Base-by-base conservation (phyloP, 176 grass and related monocot species). In the Carex cristatella region DNA sequence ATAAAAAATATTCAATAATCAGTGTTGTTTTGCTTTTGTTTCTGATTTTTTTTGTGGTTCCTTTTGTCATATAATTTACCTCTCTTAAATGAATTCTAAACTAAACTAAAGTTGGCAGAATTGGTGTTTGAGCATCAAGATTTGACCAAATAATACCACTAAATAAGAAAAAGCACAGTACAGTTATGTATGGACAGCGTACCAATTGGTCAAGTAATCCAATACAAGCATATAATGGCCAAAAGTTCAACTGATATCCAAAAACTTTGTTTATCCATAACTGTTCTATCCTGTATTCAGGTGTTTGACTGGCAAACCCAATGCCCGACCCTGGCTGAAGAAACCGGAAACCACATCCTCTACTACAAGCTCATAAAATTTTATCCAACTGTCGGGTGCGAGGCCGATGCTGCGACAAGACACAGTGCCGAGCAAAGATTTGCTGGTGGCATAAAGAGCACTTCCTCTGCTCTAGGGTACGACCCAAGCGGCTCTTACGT, bases 301-400 rank as follows among this genome's bases (percentile, higher is more conserved):
- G 91, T 98, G 6, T 87, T 92, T 35, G 93, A 98, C 86, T 98
- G 96, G 96, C 96, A 95, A 87, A 94, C 90, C 73, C 96, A 98
- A 90, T 98, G 96, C 91, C 93, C 96, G 0, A 95, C 93, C 6
- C 91, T 98, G 5, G 96, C 93, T 60, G 86, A 89, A 76, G 91
- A 90, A 10, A 53, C 81, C 0, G 60, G 59, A 8, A 83, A 83
- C 13, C 16, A 83, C 71, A 73, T 89, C 16, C 86, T 98, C 18
- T 91, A 86, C 78, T 98, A 93, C 90, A 84, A 91, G 60, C 85
- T 94, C 35, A 89, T 93, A 62, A 94, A 88, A 79, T 89, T 98
- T 3, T 86, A 95, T 79, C 96, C 93, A 28, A 98, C 96, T 31
- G 96, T 92, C 2, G 96, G 96, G 56, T 95, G 96, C 73, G 96